Evolutionary conservation across 78 protist genomes (phyloP).

Genomic region (Emiliania huxleyi): DNA sequence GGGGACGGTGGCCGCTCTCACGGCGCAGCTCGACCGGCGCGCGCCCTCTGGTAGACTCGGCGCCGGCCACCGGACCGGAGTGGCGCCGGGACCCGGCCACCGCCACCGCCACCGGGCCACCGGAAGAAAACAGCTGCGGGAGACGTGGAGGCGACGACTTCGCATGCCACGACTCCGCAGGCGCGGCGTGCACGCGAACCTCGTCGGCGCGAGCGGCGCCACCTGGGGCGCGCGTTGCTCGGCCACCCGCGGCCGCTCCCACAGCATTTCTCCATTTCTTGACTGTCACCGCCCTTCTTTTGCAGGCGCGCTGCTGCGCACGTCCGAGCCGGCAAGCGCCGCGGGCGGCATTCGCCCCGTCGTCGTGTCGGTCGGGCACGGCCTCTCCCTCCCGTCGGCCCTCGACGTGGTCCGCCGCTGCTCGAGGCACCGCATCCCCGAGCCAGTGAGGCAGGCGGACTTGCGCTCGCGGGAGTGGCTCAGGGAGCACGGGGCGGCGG

Average conservation of each 20-base stretch:
- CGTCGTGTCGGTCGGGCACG: conserved; percentile 54
- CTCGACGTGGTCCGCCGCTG: not conserved
- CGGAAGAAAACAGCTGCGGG: too few relatives aligned
- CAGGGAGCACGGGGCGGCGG: not conserved
- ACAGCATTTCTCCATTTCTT: too few relatives aligned
- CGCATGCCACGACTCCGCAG: not conserved
- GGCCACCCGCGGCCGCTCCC: too few relatives aligned
- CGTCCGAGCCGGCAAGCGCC: not conserved
- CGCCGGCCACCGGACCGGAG: too few relatives aligned
- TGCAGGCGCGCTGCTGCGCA: too few relatives aligned
- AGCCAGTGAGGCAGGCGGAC: conserved; percentile 65
- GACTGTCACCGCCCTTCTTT: too few relatives aligned
- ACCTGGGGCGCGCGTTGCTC: conserved; percentile 22
- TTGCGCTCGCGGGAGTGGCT: conserved; percentile 31
- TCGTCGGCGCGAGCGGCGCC: conserved; percentile 1
- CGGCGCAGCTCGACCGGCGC: too few relatives aligned
- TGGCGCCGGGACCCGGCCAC: too few relatives aligned
- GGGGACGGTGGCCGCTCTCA: too few relatives aligned
- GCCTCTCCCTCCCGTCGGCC: conserved; percentile 32
- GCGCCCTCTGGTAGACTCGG: too few relatives aligned
- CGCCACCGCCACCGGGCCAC: not conserved
- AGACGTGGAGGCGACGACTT: too few relatives aligned
- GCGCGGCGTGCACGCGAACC: not conserved
- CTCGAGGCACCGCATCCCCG: conserved; percentile 36
- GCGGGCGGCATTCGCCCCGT: conserved; percentile 4